Evolutionary conservation across 2,329 filamentous ascomycete genomes (phyloP).

Genomic region (Phaeoacremonium minimum): DNA sequence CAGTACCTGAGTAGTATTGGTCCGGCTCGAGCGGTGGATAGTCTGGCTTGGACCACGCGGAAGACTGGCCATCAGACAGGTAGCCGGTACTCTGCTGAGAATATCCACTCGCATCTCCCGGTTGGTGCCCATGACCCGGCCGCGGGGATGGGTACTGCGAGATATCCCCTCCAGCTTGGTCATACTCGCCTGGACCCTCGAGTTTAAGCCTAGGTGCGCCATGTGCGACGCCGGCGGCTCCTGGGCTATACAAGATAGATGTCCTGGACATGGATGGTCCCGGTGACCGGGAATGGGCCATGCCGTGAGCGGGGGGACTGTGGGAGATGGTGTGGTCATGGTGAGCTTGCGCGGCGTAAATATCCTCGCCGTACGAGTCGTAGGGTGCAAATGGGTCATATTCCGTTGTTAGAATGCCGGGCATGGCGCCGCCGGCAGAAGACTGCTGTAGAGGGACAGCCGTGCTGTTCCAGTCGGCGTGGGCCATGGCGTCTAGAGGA

Average conservation of each 20-base stretch:
- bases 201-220: slow-evolving; percentile 33
- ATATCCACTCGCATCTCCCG: slow-evolving; percentile 18
- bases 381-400: slow-evolving; percentile 49
- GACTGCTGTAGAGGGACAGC: too few species aligned
- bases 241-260: too few species aligned
- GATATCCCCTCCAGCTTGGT: slow-evolving; percentile 26
- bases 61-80: slow-evolving; percentile 28
- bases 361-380: slow-evolving; percentile 24
- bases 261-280: slow-evolving; percentile 20
- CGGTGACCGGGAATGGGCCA: slow-evolving; percentile 20
- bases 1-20: slow-evolving; percentile 9
- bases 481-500: slow-evolving; percentile 33
- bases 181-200: slow-evolving; percentile 29
- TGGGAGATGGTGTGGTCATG: slow-evolving; percentile 14
- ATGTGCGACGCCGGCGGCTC: too few species aligned
- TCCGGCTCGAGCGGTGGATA: slow-evolving; percentile 27
- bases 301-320: neutral
- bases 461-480: slow-evolving; percentile 38
- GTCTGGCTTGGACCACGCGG: slow-evolving; percentile 33
- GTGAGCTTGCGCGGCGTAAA: slow-evolving; percentile 40
- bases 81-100: slow-evolving; percentile 26
- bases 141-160: slow-evolving; percentile 37
- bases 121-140: slow-evolving; percentile 26
- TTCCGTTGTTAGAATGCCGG: slow-evolving; percentile 42
- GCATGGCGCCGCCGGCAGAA: too few species aligned